These are phyloP conservation scores for Carex scoparia DNA, from an alignment of 176 grass and related monocot genomes.

Conservation along the genomic window DNA sequence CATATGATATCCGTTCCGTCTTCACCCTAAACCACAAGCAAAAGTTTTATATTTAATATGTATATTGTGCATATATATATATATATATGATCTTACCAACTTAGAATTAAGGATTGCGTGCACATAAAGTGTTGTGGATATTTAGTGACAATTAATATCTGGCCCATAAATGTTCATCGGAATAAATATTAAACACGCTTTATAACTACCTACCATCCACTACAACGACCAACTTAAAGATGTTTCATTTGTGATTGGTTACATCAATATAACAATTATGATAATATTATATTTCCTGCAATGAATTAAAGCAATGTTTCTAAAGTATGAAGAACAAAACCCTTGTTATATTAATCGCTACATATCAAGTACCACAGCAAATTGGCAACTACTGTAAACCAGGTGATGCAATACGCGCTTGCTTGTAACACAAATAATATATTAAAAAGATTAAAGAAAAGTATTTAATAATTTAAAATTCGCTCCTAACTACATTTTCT, in stretches of 20 bases:
- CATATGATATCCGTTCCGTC: too few species aligned
- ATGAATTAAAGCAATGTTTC: background rate
- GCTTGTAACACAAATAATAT: slow-evolving; percentile 8
- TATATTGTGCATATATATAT: too few species aligned
- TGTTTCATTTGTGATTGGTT: background rate
- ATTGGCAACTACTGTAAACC: slow-evolving; percentile 3
- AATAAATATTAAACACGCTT: slow-evolving; percentile 8
- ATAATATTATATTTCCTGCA: background rate
- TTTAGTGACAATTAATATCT: background rate
- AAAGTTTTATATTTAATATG: background rate
- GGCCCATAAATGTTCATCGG: slow-evolving; percentile 6
- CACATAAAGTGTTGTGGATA: background rate
- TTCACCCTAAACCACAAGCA: background rate
- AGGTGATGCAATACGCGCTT: slow-evolving; percentile 22
- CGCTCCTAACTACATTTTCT: background rate
- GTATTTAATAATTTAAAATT: background rate
- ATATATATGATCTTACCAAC: background rate
- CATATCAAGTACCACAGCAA: background rate
- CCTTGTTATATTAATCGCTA: too few species aligned
- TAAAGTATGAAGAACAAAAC: background rate
- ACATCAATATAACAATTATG: background rate
- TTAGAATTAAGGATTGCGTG: background rate
- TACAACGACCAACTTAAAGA: background rate
- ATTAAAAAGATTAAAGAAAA: background rate
- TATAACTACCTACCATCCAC: slow-evolving; percentile 1